Conservation (phyloP, 2,329 filamentous ascomycete genomes). For the Alternaria arbusti region DNA sequence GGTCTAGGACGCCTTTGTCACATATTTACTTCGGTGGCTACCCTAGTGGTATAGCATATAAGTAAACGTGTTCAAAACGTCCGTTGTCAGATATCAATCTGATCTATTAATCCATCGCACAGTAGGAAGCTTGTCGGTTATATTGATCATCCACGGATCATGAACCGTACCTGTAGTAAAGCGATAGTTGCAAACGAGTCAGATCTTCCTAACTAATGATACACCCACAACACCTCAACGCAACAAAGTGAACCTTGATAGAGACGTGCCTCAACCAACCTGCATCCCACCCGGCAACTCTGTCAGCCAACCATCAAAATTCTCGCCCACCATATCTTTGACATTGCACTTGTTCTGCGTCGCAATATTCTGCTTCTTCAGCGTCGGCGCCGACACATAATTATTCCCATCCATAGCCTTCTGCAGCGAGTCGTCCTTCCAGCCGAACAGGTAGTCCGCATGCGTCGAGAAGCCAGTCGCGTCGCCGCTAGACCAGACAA, state of each 20-base stretch:
- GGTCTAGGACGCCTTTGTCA: constrained; percentile 14
- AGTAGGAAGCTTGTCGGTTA: not conserved
- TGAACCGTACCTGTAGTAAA: not conserved
- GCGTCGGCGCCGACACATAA: constrained; percentile 36
- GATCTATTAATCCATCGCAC: not conserved
- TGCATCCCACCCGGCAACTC: constrained; percentile 15
- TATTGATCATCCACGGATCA: not conserved
- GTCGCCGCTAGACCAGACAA: constrained; percentile 41
- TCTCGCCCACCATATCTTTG: constrained; percentile 39
- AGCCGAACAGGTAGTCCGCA: constrained; percentile 44
- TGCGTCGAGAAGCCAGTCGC: constrained; percentile 35
- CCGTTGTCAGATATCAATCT: not conserved
- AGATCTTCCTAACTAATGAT: not conserved
- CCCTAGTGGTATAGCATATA: constrained; percentile 26
- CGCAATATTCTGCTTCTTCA: constrained; percentile 44
- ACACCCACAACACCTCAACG: not conserved
- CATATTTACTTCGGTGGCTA: constrained; percentile 28
- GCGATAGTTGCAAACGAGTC: not conserved
- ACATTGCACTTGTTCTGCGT: constrained; percentile 43
- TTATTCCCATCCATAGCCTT: constrained; percentile 38
- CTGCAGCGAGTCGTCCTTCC: constrained; percentile 12
- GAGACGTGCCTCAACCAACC: not conserved
- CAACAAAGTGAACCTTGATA: not conserved
- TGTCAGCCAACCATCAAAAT: constrained; percentile 39
- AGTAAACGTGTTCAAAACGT: constrained; percentile 4